Evolutionary conservation across 305 asterid genomes (phyloP).

Genomic region (Andrographis paniculata): DNA sequence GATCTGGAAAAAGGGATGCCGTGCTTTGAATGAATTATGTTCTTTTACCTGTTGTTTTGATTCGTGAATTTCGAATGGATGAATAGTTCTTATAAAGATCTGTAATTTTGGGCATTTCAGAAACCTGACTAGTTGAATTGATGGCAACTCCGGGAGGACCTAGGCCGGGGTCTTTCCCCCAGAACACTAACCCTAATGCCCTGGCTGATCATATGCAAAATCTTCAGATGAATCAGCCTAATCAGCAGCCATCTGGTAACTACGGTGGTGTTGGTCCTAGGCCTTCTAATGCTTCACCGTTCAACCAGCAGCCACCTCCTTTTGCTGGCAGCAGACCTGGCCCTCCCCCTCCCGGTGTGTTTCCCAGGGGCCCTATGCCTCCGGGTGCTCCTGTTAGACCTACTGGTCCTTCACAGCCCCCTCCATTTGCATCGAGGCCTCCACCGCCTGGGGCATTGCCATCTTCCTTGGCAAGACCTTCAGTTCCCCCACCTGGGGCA

Average conservation of each 20-base stretch:
- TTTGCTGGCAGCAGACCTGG: constrained; percentile 64
- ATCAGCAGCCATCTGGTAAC: constrained; percentile 36
- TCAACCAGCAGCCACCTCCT: constrained; percentile 71
- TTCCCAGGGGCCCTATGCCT: constrained; percentile 51
- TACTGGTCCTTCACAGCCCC: constrained; percentile 57
- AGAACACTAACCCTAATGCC: constrained; percentile 64
- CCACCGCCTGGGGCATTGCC: constrained; percentile 67
- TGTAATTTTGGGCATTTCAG: not conserved
- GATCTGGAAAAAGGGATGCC: not conserved
- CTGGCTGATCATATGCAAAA: constrained; percentile 79
- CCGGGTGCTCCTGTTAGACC: constrained; percentile 52
- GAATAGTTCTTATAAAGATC: constrained; percentile 4
- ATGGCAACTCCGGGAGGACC: constrained; percentile 91
- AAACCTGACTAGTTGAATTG: constrained; percentile 26
- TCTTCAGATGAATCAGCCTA: constrained; percentile 52
- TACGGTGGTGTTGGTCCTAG: constrained; percentile 38
- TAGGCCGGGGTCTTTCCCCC: constrained; percentile 76
- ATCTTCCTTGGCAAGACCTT: constrained; percentile 32
- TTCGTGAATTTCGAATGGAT: not conserved
- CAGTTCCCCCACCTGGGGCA: constrained; percentile 27
- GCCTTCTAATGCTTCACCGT: constrained; percentile 52
- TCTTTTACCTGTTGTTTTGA: not conserved
- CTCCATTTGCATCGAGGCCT: constrained; percentile 60
- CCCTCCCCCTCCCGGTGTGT: constrained; percentile 66
- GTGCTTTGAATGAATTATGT: constrained; percentile 1